phyloP scores from a whole-genome alignment of 768 basidiomycete species.

The Podaxis sp. region DNA sequence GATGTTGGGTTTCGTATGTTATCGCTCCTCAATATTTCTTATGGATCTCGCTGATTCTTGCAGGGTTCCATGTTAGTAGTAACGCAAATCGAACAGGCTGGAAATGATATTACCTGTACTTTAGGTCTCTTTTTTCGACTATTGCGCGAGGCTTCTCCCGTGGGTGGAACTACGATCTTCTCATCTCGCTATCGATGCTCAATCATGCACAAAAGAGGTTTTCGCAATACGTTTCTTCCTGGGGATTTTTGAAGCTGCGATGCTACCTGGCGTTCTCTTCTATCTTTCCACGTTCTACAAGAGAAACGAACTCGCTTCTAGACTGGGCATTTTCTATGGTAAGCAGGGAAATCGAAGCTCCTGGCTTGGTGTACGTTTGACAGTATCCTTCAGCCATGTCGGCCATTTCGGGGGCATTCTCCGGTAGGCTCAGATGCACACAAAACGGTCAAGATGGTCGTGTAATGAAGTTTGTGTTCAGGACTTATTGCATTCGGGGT shows the following conservation, averaged over 20 bases:
- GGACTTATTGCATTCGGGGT: conserved; percentile 52
- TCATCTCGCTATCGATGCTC: background rate
- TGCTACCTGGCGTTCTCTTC: conserved; percentile 50
- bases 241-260: conserved; percentile 51
- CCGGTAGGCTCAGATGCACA: conserved; percentile 26
- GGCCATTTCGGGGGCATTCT: conserved; percentile 48
- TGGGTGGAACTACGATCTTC: conserved; percentile 15
- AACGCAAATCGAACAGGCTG: background rate
- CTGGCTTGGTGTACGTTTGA: background rate
- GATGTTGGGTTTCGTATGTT: conserved; percentile 50
- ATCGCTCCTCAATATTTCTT: background rate
- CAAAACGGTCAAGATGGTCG: background rate
- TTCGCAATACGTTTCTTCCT: conserved; percentile 50
- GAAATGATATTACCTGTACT: background rate
- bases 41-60: background rate
- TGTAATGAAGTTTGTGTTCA: conserved; percentile 1
- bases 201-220: conserved; percentile 30
- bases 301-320: conserved; percentile 49
- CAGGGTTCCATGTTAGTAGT: conserved; percentile 42
- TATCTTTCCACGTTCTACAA: conserved; percentile 55
- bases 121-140: conserved; percentile 44
- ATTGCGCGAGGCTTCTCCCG: conserved; percentile 48
- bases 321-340: conserved; percentile 52
- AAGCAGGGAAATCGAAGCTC: background rate
- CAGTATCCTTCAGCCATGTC: conserved; percentile 32